Percentiles rank a stretch among this genome's conserved stretches.
Evolutionary conservation across 2,329 filamentous ascomycete species (phyloP).

Genomic region (Aquanectria penicillioides): DNA sequence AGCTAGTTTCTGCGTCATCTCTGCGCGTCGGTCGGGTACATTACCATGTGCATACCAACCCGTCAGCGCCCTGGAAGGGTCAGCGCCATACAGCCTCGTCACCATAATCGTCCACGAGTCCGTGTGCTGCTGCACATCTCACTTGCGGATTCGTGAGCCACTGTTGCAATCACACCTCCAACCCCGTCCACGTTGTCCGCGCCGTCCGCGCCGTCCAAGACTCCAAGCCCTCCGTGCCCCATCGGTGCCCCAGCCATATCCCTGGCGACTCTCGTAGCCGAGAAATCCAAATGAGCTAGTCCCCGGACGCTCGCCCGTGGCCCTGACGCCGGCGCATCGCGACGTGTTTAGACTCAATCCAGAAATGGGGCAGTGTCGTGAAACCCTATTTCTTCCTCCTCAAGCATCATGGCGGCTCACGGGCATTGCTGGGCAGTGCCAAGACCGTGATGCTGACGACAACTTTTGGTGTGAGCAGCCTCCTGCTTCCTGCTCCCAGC

Average conservation of each 20-base stretch:
- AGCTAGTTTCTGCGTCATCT: no score
- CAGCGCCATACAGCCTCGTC: neutral
- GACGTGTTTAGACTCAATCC: slow-evolving; percentile 15
- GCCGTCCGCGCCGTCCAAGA: slow-evolving; percentile 1
- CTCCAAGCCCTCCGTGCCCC: neutral
- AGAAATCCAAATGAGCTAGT: no score
- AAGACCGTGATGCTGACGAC: slow-evolving; percentile 19
- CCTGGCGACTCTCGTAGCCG: no score
- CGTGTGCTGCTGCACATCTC: neutral
- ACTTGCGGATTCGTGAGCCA: neutral
- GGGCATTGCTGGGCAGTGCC: no score
- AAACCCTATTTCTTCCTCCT: slow-evolving; percentile 27
- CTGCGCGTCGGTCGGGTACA: no score
- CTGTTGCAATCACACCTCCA: no score
- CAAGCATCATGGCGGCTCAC: no score
- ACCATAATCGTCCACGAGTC: no score
- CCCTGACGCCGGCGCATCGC: neutral
- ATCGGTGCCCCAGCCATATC: no score
- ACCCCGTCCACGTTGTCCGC: no score
- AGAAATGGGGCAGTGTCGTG: slow-evolving; percentile 24
- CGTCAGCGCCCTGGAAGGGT: neutral
- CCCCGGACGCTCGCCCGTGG: neutral
- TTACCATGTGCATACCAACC: no score
- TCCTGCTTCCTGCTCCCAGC: neutral
- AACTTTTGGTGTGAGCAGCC: slow-evolving; percentile 3